Conservation (phyloP, 495 filamentous ascomycete species). For the Ascobolus immersus region DNA sequence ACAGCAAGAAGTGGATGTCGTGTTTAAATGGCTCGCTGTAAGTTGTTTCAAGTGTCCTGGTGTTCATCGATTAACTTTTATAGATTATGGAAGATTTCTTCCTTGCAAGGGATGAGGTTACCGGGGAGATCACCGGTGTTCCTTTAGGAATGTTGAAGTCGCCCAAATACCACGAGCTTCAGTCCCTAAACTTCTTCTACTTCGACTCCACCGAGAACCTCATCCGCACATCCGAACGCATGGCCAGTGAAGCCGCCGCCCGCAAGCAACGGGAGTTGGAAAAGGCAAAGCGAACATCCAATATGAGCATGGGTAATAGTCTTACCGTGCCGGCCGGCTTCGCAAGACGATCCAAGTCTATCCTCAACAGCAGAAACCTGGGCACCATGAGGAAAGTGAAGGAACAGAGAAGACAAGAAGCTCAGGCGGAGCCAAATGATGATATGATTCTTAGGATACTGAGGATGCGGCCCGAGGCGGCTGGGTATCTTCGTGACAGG, state of each 20-base stretch:
- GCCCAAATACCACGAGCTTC: constrained; percentile 94
- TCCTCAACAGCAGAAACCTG: constrained; percentile 83
- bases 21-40: constrained; percentile 63
- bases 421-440: constrained; percentile 88
- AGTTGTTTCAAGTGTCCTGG: not conserved
- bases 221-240: constrained; percentile 75
- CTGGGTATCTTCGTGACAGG: constrained; percentile 63
- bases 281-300: constrained; percentile 18
- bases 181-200: constrained; percentile 93
- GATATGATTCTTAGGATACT: constrained; percentile 95
- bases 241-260: constrained; percentile 70
- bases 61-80: not conserved
- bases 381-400: constrained; percentile 92
- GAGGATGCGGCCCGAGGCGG: constrained; percentile 89
- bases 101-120: constrained; percentile 67
- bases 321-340: constrained; percentile 33
- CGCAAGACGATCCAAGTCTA: constrained; percentile 52
- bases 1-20: constrained; percentile 76
- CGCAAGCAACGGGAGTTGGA: constrained; percentile 39
- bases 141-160: constrained; percentile 76
- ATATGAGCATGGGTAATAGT: constrained; percentile 35
- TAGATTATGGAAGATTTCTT: constrained; percentile 82
- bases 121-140: constrained; percentile 66
- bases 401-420: constrained; percentile 80
- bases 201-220: constrained; percentile 78